phyloP scores from a whole-genome alignment of 352 stramenopile genomes.

The Albugo candida region DNA sequence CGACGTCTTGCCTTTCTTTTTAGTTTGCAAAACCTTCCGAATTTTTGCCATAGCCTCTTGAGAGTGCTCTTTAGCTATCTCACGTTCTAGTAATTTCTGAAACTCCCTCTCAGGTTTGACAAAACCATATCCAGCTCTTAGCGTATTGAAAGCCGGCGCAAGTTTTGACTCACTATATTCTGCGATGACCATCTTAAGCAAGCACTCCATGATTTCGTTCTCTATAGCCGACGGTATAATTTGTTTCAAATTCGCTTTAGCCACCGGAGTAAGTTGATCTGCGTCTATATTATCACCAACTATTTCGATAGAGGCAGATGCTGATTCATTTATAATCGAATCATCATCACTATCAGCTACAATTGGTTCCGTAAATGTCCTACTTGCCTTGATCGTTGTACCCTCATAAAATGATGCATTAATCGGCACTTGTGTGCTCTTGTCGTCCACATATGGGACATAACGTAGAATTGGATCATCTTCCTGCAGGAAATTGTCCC shows the following conservation, averaged over 20 bases:
- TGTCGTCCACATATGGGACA: not conserved
- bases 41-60: conserved; percentile 30
- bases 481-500: not conserved
- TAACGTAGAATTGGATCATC: not conserved
- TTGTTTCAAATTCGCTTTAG: too few relatives aligned
- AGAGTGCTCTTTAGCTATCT: conserved; percentile 23
- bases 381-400: not conserved
- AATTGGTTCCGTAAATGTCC: not conserved
- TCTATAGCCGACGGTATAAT: conserved; percentile 7
- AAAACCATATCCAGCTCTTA: too few relatives aligned
- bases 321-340: not conserved
- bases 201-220: conserved; percentile 20
- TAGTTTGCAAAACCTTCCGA: conserved; percentile 19
- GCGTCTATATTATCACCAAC: too few relatives aligned
- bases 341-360: not conserved
- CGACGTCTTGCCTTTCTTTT: conserved; percentile 1
- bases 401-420: not conserved
- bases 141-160: conserved; percentile 12
- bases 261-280: too few relatives aligned
- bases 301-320: too few relatives aligned
- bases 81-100: conserved; percentile 15
- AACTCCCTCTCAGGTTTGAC: conserved; percentile 4
- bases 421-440: not conserved
- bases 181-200: conserved; percentile 17
- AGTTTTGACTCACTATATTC: conserved; percentile 15